Conservation (phyloP, 2,329 filamentous ascomycete genomes). For the Aspergillus novofumigatus region DNA sequence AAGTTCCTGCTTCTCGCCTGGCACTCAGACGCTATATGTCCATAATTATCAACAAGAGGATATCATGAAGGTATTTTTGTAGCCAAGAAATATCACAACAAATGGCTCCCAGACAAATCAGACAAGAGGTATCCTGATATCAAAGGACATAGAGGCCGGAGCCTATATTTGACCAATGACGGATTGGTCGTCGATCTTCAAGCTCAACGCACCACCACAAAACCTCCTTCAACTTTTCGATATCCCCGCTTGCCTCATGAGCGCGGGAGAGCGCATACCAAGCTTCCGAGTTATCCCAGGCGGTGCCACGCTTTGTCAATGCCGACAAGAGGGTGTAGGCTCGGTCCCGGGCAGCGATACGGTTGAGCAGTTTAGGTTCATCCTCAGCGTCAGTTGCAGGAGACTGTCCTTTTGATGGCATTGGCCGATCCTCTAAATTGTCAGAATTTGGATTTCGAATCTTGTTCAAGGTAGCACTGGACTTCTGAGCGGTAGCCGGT, state of each 20-base stretch:
- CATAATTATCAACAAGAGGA: constrained; percentile 10
- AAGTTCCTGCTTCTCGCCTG: background rate
- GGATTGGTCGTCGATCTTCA: constrained; percentile 76
- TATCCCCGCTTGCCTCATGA: constrained; percentile 80
- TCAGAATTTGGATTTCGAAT: background rate
- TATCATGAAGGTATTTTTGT: constrained; percentile 27
- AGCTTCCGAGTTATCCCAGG: constrained; percentile 90
- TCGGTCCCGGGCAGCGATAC: constrained; percentile 83
- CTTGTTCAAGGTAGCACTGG: constrained; percentile 1
- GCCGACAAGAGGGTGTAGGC: constrained; percentile 78
- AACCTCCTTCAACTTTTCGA: constrained; percentile 84
- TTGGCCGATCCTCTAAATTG: background rate
- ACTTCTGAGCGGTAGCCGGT: constrained; percentile 18
- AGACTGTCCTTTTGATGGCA: background rate
- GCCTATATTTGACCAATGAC: constrained; percentile 70
- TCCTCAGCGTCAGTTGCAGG: constrained; percentile 18
- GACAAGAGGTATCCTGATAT: constrained; percentile 7
- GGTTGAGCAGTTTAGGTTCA: constrained; percentile 68
- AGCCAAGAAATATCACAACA: constrained; percentile 11
- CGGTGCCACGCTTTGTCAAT: constrained; percentile 76
- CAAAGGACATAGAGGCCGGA: constrained; percentile 63
- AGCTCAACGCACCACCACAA: constrained; percentile 98
- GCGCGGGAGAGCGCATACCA: constrained; percentile 86
- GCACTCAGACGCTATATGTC: background rate
- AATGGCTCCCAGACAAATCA: constrained; percentile 2